These are phyloP conservation scores for Cercospora brassicicola DNA, from an alignment of 2,329 filamentous ascomycete species.

Conservation along the genomic window DNA sequence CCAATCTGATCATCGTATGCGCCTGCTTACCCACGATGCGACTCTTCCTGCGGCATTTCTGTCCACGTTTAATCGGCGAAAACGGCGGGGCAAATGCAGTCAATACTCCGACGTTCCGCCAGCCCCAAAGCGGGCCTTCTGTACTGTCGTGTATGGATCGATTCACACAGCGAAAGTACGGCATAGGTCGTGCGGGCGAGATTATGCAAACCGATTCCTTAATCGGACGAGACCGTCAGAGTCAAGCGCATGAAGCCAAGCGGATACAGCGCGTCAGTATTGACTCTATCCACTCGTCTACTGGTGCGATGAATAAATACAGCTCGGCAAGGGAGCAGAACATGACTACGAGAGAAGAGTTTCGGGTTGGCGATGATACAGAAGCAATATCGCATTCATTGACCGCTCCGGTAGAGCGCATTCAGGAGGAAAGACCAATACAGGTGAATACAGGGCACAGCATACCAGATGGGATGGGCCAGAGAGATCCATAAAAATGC, in stretches of 20 bases:
- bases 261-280: neutral
- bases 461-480: neutral
- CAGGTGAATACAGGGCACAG: neutral
- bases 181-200: neutral
- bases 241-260: neutral
- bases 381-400: neutral
- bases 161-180: neutral
- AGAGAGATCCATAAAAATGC: neutral
- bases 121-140: neutral
- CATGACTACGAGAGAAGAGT: neutral
- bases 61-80: slow-evolving; percentile 18
- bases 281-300: neutral
- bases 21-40: slow-evolving; percentile 19
- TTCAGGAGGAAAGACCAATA: neutral
- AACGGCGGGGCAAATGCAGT: neutral
- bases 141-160: neutral
- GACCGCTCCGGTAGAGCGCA: neutral
- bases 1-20: slow-evolving; percentile 21
- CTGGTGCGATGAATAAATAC: neutral
- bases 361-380: neutral
- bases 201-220: neutral
- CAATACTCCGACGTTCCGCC: neutral
- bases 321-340: neutral
- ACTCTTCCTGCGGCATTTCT: slow-evolving; percentile 21
- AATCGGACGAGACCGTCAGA: neutral